Conservation (phyloP, 371 early-diverging fungal species). For the Zopfochytrium polystomum region DNA sequence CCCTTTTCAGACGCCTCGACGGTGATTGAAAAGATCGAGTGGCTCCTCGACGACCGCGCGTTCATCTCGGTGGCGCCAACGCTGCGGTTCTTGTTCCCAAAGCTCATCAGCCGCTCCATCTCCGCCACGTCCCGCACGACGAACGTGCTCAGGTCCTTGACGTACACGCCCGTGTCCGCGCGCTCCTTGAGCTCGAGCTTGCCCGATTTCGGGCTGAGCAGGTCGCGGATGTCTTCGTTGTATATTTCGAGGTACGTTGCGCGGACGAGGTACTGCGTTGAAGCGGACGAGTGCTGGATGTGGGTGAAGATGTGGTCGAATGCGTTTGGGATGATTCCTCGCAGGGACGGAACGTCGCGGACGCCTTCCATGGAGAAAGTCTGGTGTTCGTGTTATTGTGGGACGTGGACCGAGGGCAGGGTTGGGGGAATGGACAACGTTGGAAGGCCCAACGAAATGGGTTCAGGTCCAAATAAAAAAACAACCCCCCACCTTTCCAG, state of each 20-base stretch:
- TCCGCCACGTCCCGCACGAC: slow-evolving; percentile 56
- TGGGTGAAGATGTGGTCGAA: slow-evolving; percentile 76
- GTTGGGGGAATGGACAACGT: too few relatives aligned
- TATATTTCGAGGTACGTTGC: slow-evolving; percentile 82
- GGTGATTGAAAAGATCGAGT: slow-evolving; percentile 65
- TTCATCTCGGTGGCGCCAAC: slow-evolving; percentile 68
- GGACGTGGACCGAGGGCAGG: too few relatives aligned
- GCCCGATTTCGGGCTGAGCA: slow-evolving; percentile 56
- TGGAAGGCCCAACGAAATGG: slow-evolving; percentile 30
- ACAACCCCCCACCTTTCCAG: slow-evolving; percentile 51
- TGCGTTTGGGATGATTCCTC: slow-evolving; percentile 90
- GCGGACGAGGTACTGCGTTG: slow-evolving; percentile 48
- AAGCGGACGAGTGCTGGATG: slow-evolving; percentile 35
- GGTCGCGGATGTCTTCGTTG: slow-evolving; percentile 95
- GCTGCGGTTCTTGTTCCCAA: slow-evolving; percentile 57
- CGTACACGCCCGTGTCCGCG: slow-evolving; percentile 56
- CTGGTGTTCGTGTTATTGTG: too few relatives aligned
- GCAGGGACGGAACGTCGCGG: slow-evolving; percentile 73
- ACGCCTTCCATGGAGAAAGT: slow-evolving; percentile 98
- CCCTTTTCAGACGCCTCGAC: slow-evolving; percentile 49
- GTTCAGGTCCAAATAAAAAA: background rate
- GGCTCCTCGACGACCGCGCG: slow-evolving; percentile 56
- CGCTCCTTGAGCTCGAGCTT: slow-evolving; percentile 55
- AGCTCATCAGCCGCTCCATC: slow-evolving; percentile 52
- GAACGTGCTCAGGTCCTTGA: slow-evolving; percentile 53